phyloP scores from a whole-genome alignment of 257 asterid genomes.

The Phtheirospermum japonicum region DNA sequence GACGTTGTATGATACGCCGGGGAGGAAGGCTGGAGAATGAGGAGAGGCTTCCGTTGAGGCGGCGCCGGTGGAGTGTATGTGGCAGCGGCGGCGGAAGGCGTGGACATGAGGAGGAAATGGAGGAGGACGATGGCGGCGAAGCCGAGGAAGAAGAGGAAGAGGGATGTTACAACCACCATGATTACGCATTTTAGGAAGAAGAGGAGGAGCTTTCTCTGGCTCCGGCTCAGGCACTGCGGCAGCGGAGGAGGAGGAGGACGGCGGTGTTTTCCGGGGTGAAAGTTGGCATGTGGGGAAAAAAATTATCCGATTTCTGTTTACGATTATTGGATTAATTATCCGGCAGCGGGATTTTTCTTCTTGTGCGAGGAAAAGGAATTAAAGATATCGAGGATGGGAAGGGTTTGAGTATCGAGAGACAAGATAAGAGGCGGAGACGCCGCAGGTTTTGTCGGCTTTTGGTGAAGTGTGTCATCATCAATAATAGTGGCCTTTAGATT shows the following conservation, averaged over 20 bases:
- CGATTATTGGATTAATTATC: too few species aligned
- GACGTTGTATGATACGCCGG: conserved; percentile 36
- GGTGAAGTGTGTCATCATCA: too few species aligned
- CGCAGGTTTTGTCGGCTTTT: neutral
- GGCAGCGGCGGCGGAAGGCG: conserved; percentile 53
- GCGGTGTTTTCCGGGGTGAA: conserved; percentile 22
- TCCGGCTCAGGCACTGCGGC: conserved; percentile 33
- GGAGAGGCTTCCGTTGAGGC: conserved; percentile 10
- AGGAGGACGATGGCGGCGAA: conserved; percentile 78
- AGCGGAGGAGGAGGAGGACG: conserved; percentile 26
- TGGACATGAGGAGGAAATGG: conserved; percentile 65
- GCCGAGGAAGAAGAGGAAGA: conserved; percentile 81
- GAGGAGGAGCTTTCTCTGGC: conserved; percentile 48
- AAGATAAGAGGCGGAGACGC: neutral
- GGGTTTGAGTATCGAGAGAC: neutral
- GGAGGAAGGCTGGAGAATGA: conserved; percentile 31
- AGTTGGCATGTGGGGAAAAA: conserved; percentile 29
- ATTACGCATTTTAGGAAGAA: conserved; percentile 64
- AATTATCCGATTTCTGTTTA: neutral
- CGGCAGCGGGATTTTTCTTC: too few species aligned
- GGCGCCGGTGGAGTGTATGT: conserved; percentile 25
- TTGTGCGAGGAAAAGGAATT: conserved; percentile 2
- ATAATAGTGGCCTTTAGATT: too few species aligned
- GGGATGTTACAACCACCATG: conserved; percentile 57
- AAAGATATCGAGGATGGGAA: neutral